Percentiles rank a stretch among this genome's conserved stretches.
Conservation (phyloP, 768 basidiomycete species). For the Cystobasidium ongulense region DNA sequence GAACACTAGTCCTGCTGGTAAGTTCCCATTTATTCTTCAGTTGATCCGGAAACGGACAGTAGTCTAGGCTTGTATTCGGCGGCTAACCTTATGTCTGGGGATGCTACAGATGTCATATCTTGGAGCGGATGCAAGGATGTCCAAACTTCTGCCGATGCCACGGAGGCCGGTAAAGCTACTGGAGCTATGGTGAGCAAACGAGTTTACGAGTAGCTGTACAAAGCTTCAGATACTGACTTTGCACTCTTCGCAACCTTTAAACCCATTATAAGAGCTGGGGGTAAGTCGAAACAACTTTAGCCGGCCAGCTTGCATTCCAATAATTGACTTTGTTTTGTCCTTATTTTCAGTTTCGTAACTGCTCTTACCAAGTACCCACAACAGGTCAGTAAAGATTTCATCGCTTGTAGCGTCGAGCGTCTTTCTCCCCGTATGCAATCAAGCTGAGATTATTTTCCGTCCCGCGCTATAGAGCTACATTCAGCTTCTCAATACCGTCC, state of each 20-base stretch:
- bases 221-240: too few species aligned
- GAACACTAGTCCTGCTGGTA: slow-evolving; percentile 47
- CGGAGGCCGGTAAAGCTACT: slow-evolving; percentile 49
- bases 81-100: too few species aligned
- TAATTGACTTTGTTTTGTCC: too few species aligned
- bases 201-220: too few species aligned
- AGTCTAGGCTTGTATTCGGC: too few species aligned
- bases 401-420: too few species aligned
- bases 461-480: slow-evolving; percentile 39
- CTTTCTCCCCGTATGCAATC: too few species aligned
- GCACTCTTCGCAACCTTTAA: too few species aligned
- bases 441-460: neutral
- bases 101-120: slow-evolving; percentile 32
- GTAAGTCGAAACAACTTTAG: too few species aligned
- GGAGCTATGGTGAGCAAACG: slow-evolving; percentile 48
- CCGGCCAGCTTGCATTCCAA: too few species aligned
- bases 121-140: slow-evolving; percentile 51
- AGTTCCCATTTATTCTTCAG: slow-evolving; percentile 54
- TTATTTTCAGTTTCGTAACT: slow-evolving; percentile 37
- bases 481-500: slow-evolving; percentile 46
- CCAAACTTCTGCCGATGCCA: slow-evolving; percentile 49
- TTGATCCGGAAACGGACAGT: too few species aligned
- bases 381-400: slow-evolving; percentile 43
- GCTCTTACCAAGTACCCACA: slow-evolving; percentile 47
- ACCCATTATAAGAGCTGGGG: too few species aligned